Conservation (phyloP, 2,329 filamentous ascomycete genomes). For the Aschersonia sp. region DNA sequence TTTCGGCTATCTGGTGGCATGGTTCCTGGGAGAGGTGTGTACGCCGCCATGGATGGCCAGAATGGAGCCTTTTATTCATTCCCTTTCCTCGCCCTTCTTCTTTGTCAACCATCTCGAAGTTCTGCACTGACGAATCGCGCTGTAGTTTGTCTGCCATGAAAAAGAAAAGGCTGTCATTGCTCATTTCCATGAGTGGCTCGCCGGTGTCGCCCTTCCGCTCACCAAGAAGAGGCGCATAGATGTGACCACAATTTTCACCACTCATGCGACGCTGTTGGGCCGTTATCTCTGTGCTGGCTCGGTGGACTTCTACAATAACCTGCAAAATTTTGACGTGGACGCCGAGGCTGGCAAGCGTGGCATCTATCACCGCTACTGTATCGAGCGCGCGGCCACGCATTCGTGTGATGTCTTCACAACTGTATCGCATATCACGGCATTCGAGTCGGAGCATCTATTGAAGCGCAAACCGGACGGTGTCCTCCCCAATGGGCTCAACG, state of each 20-base stretch:
- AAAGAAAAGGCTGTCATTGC: conserved; percentile 86
- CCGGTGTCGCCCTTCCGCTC: conserved; percentile 82
- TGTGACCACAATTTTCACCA: conserved; percentile 96
- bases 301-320: conserved; percentile 98
- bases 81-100: too few species aligned
- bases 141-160: conserved; percentile 82
- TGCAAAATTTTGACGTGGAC: conserved; percentile 94
- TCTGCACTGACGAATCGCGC: too few species aligned
- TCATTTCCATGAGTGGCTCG: conserved; percentile 98
- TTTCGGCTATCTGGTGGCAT: conserved; percentile 92
- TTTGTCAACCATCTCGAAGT: too few species aligned
- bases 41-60: background rate
- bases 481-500: conserved; percentile 89
- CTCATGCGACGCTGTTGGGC: conserved; percentile 87
- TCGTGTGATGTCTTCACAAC: conserved; percentile 95
- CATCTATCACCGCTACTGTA: conserved; percentile 97
- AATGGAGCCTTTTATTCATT: too few species aligned
- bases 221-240: conserved; percentile 92
- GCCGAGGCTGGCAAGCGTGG: conserved; percentile 93
- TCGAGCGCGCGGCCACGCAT: conserved; percentile 87
- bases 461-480: conserved; percentile 98
- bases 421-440: conserved; percentile 95
- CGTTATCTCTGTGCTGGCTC: conserved; percentile 94
- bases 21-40: conserved; percentile 91
- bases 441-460: conserved; percentile 91